Evolutionary conservation across 2,329 filamentous ascomycete genomes (phyloP).

Genomic region (Xylariaceae sp.): DNA sequence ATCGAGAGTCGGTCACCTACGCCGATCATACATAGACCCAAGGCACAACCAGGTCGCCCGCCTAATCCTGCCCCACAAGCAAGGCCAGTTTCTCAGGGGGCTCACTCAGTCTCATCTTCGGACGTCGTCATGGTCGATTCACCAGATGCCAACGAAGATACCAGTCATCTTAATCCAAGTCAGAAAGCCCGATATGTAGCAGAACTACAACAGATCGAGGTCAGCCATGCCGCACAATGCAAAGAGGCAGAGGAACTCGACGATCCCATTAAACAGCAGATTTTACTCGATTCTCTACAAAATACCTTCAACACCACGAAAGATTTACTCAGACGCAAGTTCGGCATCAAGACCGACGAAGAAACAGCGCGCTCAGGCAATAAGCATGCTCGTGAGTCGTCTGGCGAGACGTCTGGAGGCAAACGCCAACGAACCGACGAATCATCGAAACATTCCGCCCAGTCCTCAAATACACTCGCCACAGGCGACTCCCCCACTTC

Average conservation of each 20-base stretch:
- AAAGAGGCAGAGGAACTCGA: slow-evolving; percentile 37
- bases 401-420: slow-evolving; percentile 19
- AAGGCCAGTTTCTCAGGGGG: not conserved
- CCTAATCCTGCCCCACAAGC: not conserved
- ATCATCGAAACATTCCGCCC: not conserved
- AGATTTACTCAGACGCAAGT: slow-evolving; percentile 53
- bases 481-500: not conserved
- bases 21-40: slow-evolving; percentile 2
- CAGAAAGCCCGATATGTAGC: slow-evolving; percentile 31
- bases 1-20: slow-evolving; percentile 16
- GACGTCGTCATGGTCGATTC: slow-evolving; percentile 8
- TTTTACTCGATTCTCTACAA: slow-evolving; percentile 39
- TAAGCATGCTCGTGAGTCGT: slow-evolving; percentile 20
- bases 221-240: slow-evolving; percentile 39
- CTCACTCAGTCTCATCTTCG: slow-evolving; percentile 6
- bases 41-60: slow-evolving; percentile 15
- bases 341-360: slow-evolving; percentile 48
- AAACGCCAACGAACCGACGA: slow-evolving; percentile 29
- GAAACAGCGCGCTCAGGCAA: slow-evolving; percentile 40
- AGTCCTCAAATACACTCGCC: not conserved
- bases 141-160: slow-evolving; percentile 28
- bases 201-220: slow-evolving; percentile 37
- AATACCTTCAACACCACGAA: slow-evolving; percentile 53
- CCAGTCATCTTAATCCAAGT: slow-evolving; percentile 38
- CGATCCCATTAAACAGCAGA: slow-evolving; percentile 32